Evolutionary conservation across 176 grass and related monocot species (phyloP).

Genomic region (Triticum turgidum): DNA sequence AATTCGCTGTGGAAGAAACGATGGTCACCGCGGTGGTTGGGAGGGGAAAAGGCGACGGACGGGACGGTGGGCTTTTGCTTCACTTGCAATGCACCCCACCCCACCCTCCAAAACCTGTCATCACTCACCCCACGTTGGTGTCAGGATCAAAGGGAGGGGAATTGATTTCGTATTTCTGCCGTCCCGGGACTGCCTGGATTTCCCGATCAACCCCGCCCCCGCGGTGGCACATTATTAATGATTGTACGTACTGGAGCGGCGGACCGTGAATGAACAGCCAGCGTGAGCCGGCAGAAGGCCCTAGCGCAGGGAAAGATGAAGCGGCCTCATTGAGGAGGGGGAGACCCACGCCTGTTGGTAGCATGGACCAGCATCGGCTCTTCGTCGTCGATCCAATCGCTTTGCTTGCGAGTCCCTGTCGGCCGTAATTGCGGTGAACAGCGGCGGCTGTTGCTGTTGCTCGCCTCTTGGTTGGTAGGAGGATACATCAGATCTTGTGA

Average conservation of each 20-base stretch:
- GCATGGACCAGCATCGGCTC: constrained; percentile 22
- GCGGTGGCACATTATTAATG: constrained; percentile 29
- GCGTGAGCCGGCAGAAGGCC: background rate
- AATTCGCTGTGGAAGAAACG: background rate
- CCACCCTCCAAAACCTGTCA: constrained; percentile 35
- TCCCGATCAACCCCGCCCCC: background rate
- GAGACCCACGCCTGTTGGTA: constrained; percentile 45
- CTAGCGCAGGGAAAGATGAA: constrained; percentile 1
- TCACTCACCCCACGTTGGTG: constrained; percentile 35
- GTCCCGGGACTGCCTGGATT: background rate
- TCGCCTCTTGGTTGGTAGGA: constrained; percentile 22
- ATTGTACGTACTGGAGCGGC: constrained; percentile 26
- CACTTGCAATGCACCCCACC: constrained; percentile 48
- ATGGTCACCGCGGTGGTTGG: constrained; percentile 22
- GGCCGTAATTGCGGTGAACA: constrained; percentile 11
- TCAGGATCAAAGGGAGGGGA: background rate
- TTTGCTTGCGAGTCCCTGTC: constrained; percentile 41
- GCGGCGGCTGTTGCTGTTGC: background rate
- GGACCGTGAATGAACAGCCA: background rate
- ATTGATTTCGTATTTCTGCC: background rate
- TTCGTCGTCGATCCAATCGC: constrained; percentile 17
- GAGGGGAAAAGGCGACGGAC: constrained; percentile 18
- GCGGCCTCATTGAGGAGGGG: background rate
- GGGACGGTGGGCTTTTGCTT: constrained; percentile 52
- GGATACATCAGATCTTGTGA: constrained; percentile 10